phyloP scores from a whole-genome alignment of 148 eudicot genomes.

The Chenopodium berlandieri region DNA sequence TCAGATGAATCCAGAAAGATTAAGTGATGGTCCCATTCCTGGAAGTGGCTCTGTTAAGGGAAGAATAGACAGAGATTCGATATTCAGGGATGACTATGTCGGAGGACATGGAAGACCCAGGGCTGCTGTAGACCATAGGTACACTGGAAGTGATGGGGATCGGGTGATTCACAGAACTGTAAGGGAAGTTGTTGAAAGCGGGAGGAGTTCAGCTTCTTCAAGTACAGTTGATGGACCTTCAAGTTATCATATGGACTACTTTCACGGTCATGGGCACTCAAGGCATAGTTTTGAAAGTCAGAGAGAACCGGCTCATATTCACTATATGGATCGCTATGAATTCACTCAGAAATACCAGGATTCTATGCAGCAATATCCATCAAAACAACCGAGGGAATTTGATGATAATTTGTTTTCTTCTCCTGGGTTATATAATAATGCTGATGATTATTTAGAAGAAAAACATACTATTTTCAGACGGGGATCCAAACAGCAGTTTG shows the following conservation, averaged over 20 bases:
- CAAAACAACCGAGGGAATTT: slow-evolving; percentile 41
- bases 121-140: slow-evolving; percentile 27
- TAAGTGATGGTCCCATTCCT: slow-evolving; percentile 14
- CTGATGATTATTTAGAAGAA: slow-evolving; percentile 37
- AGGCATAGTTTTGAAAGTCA: slow-evolving; percentile 31
- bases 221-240: slow-evolving; percentile 49
- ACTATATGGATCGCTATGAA: slow-evolving; percentile 56
- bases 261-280: slow-evolving; percentile 39
- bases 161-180: slow-evolving; percentile 16
- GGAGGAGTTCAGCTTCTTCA: slow-evolving; percentile 37
- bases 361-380: slow-evolving; percentile 35
- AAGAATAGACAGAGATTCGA: slow-evolving; percentile 27
- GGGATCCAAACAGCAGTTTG: slow-evolving; percentile 29
- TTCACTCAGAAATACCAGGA: slow-evolving; percentile 58
- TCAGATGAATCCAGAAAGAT: slow-evolving; percentile 25
- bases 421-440: slow-evolving; percentile 27
- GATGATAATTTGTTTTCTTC: slow-evolving; percentile 35
- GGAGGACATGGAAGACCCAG: slow-evolving; percentile 36
- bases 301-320: slow-evolving; percentile 40
- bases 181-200: slow-evolving; percentile 14
- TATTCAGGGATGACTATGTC: slow-evolving; percentile 31
- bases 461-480: slow-evolving; percentile 31
- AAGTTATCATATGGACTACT: slow-evolving; percentile 28
- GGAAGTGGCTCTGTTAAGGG: slow-evolving; percentile 23
- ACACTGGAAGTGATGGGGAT: slow-evolving; percentile 25